These are phyloP conservation scores for Fusarium tricinctum DNA, from an alignment of 2,329 filamentous ascomycete genomes.

Conservation along the genomic window DNA sequence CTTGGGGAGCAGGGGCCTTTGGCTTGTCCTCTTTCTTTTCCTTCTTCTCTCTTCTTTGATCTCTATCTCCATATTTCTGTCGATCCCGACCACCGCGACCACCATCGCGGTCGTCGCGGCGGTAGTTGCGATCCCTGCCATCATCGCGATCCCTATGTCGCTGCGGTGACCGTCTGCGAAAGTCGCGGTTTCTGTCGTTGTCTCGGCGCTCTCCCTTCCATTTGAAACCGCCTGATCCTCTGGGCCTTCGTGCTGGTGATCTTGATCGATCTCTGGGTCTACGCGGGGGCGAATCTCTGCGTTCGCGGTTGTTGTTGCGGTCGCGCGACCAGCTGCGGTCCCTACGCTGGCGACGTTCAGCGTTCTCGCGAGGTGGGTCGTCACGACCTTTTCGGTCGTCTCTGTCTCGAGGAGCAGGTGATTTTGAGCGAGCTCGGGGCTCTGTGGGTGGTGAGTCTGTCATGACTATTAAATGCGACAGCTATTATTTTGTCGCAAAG, in stretches of 20 bases:
- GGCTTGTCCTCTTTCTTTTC: slow-evolving; percentile 57
- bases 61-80: slow-evolving; percentile 7
- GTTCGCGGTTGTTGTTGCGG: slow-evolving; percentile 30
- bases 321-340: slow-evolving; percentile 35
- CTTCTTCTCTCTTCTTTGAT: slow-evolving; percentile 54
- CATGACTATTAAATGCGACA: slow-evolving; percentile 22
- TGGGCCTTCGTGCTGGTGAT: slow-evolving; percentile 40
- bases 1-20: slow-evolving; percentile 50
- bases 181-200: slow-evolving; percentile 43
- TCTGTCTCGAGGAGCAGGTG: slow-evolving; percentile 27
- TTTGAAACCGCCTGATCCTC: slow-evolving; percentile 47
- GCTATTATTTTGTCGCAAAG: not conserved
- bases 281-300: slow-evolving; percentile 36
- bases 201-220: slow-evolving; percentile 49
- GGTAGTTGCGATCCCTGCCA: slow-evolving; percentile 41
- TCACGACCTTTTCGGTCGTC: slow-evolving; percentile 19
- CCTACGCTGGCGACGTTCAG: slow-evolving; percentile 27
- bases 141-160: slow-evolving; percentile 39
- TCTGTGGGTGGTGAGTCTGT: slow-evolving; percentile 37
- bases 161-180: slow-evolving; percentile 46
- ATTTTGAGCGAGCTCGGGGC: slow-evolving; percentile 36
- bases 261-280: slow-evolving; percentile 46
- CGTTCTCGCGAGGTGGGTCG: slow-evolving; percentile 18
- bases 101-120: slow-evolving; percentile 45
- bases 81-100: no score